phyloP scores from a whole-genome alignment of 768 basidiomycete genomes.

The Dictyophora rubrovolvata region DNA sequence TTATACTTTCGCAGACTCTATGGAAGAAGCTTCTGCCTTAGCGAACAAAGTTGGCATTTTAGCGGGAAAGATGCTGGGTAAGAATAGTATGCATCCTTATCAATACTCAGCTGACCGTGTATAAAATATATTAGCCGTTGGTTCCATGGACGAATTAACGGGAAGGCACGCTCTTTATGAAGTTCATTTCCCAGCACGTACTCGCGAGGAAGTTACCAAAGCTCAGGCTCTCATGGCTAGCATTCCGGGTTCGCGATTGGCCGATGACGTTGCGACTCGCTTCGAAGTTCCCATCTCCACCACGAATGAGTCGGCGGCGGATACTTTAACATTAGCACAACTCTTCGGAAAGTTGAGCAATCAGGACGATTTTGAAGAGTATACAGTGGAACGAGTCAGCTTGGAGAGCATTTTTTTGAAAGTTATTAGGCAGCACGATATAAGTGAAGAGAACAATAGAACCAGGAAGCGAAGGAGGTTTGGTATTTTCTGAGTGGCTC shows the following conservation, averaged over 20 bases:
- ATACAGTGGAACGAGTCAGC: constrained; percentile 60
- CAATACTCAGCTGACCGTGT: not conserved
- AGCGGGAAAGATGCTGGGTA: constrained; percentile 59
- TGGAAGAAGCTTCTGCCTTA: constrained; percentile 76
- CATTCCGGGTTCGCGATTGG: constrained; percentile 53
- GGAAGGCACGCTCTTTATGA: constrained; percentile 66
- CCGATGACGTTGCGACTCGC: constrained; percentile 65
- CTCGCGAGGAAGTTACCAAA: constrained; percentile 45
- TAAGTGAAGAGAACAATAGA: constrained; percentile 35
- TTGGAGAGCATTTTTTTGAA: constrained; percentile 67
- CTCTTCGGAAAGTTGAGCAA: constrained; percentile 48
- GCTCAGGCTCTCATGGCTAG: constrained; percentile 53
- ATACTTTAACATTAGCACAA: constrained; percentile 40
- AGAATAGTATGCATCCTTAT: constrained; percentile 12
- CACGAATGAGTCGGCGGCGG: constrained; percentile 14
- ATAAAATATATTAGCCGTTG: constrained; percentile 38
- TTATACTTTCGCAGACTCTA: constrained; percentile 41
- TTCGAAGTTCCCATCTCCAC: constrained; percentile 55
- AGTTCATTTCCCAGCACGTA: constrained; percentile 62
- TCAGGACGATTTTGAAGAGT: constrained; percentile 48
- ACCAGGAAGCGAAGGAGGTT: not conserved
- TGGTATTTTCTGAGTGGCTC: no score
- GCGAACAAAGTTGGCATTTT: constrained; percentile 71
- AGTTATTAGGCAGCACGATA: constrained; percentile 53
- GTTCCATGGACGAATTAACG: constrained; percentile 52